A percentile compares a stretch with the other conserved stretches of the same genome.
Evolutionary conservation across 768 basidiomycete genomes (phyloP).

Genomic region (Boletus rubropictus): DNA sequence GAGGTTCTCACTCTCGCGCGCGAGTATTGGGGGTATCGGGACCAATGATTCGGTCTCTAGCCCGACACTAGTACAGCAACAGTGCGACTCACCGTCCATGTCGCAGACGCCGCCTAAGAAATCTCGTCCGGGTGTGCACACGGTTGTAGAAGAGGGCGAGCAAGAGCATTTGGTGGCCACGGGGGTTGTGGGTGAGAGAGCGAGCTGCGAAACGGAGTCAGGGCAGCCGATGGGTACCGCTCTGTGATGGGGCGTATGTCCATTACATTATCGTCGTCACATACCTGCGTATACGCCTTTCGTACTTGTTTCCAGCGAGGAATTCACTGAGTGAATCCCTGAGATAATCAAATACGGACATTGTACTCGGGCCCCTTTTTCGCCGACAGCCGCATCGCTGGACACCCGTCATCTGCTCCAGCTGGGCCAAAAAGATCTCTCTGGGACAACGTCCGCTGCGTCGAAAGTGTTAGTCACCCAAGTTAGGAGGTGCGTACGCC

Average conservation of each 20-base stretch:
- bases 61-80: conserved; percentile 5
- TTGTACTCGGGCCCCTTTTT: neutral
- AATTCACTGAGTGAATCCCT: neutral
- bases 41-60: conserved; percentile 22
- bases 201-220: conserved; percentile 11
- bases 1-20: conserved; percentile 34
- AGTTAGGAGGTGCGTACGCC: too few relatives aligned
- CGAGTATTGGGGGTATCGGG: conserved; percentile 21
- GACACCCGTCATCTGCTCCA: too few relatives aligned
- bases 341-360: neutral
- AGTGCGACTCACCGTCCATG: neutral
- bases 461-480: neutral
- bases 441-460: neutral
- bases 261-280: neutral
- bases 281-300: neutral
- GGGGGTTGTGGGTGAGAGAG: conserved; percentile 1
- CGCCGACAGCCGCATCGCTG: neutral
- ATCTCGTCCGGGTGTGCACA: conserved; percentile 18
- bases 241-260: conserved; percentile 16
- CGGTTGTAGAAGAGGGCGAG: conserved; percentile 24
- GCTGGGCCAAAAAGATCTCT: too few relatives aligned
- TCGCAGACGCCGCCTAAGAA: conserved; percentile 12
- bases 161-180: conserved; percentile 9
- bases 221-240: conserved; percentile 28
- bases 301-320: neutral